Evolutionary conservation across 768 basidiomycete species (phyloP).

Genomic region (Clavaria fumosa): DNA sequence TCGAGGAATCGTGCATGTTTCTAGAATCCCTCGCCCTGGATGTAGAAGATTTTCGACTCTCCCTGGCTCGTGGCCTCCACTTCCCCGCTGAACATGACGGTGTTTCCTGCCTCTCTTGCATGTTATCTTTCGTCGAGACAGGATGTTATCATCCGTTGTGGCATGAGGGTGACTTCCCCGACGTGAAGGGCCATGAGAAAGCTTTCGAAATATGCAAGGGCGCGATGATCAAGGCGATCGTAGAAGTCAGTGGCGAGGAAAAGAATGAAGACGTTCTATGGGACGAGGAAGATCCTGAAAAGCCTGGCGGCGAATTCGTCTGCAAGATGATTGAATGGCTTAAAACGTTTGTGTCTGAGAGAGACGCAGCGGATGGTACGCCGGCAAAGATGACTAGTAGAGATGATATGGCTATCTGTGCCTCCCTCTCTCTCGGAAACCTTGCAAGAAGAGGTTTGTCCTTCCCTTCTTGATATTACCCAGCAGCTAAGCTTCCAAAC

Average conservation of each 20-base stretch:
- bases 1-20: constrained; percentile 61
- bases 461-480: neutral
- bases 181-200: constrained; percentile 47
- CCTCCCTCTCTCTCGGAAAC: constrained; percentile 71
- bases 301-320: constrained; percentile 60
- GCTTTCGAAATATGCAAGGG: constrained; percentile 73
- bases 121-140: constrained; percentile 62
- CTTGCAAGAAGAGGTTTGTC: constrained; percentile 58
- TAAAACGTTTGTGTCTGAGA: constrained; percentile 32
- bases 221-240: constrained; percentile 71
- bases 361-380: constrained; percentile 18
- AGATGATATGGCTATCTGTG: constrained; percentile 76
- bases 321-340: constrained; percentile 67
- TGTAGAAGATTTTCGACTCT: constrained; percentile 58
- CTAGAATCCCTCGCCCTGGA: constrained; percentile 70
- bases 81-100: constrained; percentile 42
- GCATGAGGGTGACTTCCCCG: constrained; percentile 32
- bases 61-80: constrained; percentile 49
- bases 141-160: constrained; percentile 56
- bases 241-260: constrained; percentile 75
- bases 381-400: constrained; percentile 15
- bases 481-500: constrained; percentile 5
- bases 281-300: constrained; percentile 39
- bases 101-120: constrained; percentile 40
- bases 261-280: constrained; percentile 66